Evolutionary conservation across 2,329 filamentous ascomycete species (phyloP), one percentile per base, ranked within the genome.

Genomic region (Sclerotinia sclerotiorum): DNA sequence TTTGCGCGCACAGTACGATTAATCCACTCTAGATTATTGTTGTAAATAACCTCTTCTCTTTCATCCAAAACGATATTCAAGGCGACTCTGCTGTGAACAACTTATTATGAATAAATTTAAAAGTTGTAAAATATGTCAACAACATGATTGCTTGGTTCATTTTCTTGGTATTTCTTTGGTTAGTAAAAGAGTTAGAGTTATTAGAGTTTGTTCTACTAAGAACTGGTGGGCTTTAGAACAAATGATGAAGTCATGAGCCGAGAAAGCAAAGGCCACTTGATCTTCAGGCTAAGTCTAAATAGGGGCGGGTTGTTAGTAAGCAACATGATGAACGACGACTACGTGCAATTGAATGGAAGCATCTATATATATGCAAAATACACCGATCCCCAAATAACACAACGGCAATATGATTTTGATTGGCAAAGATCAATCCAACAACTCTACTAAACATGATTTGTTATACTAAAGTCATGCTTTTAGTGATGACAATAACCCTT

Each of bases 161-260:
- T 3, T 42, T n/a, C 21, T 29, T 35, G n/a, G 32, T 10, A 8
- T 42, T 44, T 58, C 35, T 58, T n/a, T 7, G 42, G 21, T 42
- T 7, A 10, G 15, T 17, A 13, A 10, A 56, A 21, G 54, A 35
- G 32, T 17, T 7, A 32, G 35, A 35, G 35, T 39, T 19, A 42
- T 39, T 19, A 42, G 8, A 42, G 55, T 21, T 21, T 7, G 32
- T 19, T 57, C 35, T 6, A 19, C n/a, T 58, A 24, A 39, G 55
- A 39, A 39, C 32, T 57, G 55, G 32, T 52, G 51, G 21, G n/a
- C 10, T 44, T 27, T 58, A 24, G 55, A 44, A 58, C 13, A n/a
- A n/a, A 24, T 58, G 35, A 58, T 21, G 55, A 58, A 58, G 55
- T 58, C 55, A 58, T 58, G 35, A 58, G 35, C 35, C 55, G 55